These are phyloP conservation scores for Waltergamsia citrina DNA, from an alignment of 2,329 filamentous ascomycete species.

Conservation along the genomic window DNA sequence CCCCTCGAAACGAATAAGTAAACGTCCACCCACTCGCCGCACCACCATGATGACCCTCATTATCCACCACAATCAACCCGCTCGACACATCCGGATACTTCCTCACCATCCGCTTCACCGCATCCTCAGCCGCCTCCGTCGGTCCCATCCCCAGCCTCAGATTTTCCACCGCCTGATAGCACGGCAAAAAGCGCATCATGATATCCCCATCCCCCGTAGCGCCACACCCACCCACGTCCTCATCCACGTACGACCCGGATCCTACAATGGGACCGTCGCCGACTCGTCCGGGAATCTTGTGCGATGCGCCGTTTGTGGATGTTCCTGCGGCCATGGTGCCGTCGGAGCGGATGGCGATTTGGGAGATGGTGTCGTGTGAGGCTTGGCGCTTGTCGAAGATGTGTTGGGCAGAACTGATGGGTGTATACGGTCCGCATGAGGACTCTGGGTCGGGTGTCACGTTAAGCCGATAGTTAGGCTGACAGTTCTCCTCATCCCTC, in stretches of 20 bases:
- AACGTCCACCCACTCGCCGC: slow-evolving; percentile 46
- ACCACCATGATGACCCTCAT: slow-evolving; percentile 35
- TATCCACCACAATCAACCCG: slow-evolving; percentile 42
- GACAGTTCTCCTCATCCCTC: slow-evolving; percentile 26
- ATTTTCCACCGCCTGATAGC: slow-evolving; percentile 47
- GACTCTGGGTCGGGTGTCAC: slow-evolving; percentile 30
- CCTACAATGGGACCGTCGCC: slow-evolving; percentile 46
- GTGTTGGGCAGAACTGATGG: slow-evolving; percentile 8
- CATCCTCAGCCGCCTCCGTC: slow-evolving; percentile 38
- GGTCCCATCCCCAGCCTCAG: slow-evolving; percentile 38
- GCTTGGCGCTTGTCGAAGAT: slow-evolving; percentile 9
- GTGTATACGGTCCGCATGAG: slow-evolving; percentile 38
- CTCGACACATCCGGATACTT: slow-evolving; percentile 35
- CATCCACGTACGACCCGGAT: slow-evolving; percentile 45
- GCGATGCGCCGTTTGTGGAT: slow-evolving; percentile 43
- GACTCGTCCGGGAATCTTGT: slow-evolving; percentile 45
- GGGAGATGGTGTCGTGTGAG: slow-evolving; percentile 45
- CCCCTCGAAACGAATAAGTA: slow-evolving; percentile 40
- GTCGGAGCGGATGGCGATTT: slow-evolving; percentile 32
- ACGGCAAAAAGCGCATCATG: slow-evolving; percentile 48
- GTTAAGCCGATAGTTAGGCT: slow-evolving; percentile 40
- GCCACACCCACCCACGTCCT: slow-evolving; percentile 42
- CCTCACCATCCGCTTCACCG: slow-evolving; percentile 35
- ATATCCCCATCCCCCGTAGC: slow-evolving; percentile 48
- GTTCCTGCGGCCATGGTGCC: slow-evolving; percentile 44